Percentiles rank a stretch among this genome's conserved stretches.
Evolutionary conservation across 2,329 filamentous ascomycete species (phyloP).

Genomic region (Aspergillus sp.): DNA sequence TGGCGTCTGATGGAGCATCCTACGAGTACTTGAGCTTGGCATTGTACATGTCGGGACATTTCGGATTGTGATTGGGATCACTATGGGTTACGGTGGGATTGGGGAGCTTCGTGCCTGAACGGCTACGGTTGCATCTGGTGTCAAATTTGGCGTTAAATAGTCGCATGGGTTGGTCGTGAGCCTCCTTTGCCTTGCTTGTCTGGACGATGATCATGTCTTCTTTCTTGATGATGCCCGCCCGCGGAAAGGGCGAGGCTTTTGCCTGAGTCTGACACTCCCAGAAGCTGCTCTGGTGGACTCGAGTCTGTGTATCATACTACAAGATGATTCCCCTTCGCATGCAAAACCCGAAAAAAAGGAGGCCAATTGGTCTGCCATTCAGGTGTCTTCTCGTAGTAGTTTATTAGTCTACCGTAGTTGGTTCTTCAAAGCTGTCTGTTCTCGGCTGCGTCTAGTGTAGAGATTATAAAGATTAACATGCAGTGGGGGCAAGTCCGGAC

Average conservation of each 20-base stretch:
- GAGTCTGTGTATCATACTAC: constrained; percentile 20
- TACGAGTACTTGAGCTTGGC: constrained; percentile 28
- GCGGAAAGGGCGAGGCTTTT: constrained; percentile 2
- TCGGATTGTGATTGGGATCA: constrained; percentile 21
- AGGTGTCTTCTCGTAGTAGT: too few species aligned
- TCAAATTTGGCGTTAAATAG: constrained; percentile 21
- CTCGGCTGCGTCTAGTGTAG: too few species aligned
- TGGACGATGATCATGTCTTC: constrained; percentile 19
- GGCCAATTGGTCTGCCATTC: constrained; percentile 17
- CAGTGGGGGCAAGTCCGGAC: too few species aligned
- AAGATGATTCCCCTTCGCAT: constrained; percentile 17
- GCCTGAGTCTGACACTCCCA: background rate
- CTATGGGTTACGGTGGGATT: constrained; percentile 23
- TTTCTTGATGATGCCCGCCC: constrained; percentile 5
- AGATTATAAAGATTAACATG: too few species aligned
- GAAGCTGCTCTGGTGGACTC: background rate
- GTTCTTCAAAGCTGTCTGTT: too few species aligned
- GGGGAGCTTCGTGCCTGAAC: constrained; percentile 15
- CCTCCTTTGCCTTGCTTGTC: constrained; percentile 19
- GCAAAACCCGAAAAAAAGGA: constrained; percentile 26
- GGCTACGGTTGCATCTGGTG: constrained; percentile 19
- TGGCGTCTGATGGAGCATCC: constrained; percentile 29
- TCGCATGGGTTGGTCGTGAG: constrained; percentile 20
- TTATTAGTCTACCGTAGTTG: too few species aligned
- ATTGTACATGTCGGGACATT: constrained; percentile 24